Conservation (phyloP, 495 filamentous ascomycete species). For the Chaetomium tenue region DNA sequence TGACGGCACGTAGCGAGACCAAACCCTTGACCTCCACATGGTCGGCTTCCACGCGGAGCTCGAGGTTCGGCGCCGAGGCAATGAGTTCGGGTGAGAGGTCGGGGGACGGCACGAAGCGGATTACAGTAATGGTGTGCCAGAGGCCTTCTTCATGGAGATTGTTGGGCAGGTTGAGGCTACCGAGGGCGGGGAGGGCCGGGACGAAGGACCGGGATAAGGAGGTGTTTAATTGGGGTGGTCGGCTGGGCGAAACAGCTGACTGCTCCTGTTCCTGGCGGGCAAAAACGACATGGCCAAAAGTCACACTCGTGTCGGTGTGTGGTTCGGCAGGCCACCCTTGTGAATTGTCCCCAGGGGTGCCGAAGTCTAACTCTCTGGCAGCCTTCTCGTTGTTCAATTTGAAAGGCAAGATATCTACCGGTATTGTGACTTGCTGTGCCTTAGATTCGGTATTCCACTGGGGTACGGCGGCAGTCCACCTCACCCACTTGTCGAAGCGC, state of each 20-base stretch:
- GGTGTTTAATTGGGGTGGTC: conserved; percentile 22
- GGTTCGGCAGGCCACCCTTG: conserved; percentile 32
- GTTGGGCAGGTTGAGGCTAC: conserved; percentile 21
- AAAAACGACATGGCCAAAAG: conserved; percentile 47
- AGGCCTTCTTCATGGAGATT: conserved; percentile 29
- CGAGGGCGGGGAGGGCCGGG: conserved; percentile 28
- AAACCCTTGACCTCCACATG: conserved; percentile 30
- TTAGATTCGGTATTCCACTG: neutral
- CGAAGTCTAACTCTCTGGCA: neutral
- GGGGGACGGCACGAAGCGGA: conserved; percentile 35
- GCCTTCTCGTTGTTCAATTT: conserved; percentile 12
- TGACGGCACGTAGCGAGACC: conserved; percentile 28
- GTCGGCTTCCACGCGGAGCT: conserved; percentile 40
- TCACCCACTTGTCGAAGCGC: conserved; percentile 41
- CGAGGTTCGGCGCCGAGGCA: conserved; percentile 33
- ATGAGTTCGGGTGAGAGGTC: conserved; percentile 10
- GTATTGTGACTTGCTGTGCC: conserved; percentile 17
- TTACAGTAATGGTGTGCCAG: conserved; percentile 29
- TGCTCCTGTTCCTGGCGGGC: conserved; percentile 17
- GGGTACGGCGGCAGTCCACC: conserved; percentile 31
- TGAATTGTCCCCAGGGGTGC: neutral
- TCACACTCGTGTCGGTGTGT: conserved; percentile 36
- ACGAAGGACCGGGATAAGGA: conserved; percentile 29
- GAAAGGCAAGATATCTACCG: conserved; percentile 18
- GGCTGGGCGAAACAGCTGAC: conserved; percentile 19